Evolutionary conservation across 495 filamentous ascomycete genomes (phyloP), one percentile per base, ranked within the genome.

Genomic region (Tuber melanosporum): DNA sequence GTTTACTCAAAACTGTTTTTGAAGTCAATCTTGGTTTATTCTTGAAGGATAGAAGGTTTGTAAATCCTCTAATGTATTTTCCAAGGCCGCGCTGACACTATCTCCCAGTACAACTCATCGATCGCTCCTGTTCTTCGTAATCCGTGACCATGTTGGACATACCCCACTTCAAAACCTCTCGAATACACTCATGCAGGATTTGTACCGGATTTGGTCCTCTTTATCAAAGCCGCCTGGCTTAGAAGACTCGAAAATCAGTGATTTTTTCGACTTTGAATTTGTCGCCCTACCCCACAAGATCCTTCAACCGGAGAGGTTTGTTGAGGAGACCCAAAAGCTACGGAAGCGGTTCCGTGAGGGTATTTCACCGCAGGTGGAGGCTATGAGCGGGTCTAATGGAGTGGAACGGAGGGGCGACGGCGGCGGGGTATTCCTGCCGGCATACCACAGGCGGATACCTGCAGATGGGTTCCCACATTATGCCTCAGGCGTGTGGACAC

Each of bases 241-340:
- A 57, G 95, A 99, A 81, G 91, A 91, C 75, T 94, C 94, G 0
- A 89, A 89, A 72, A 97, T 98, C 74, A 92, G 93, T 74, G 95
- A 99, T 79, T 98, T 98, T 85, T 99, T 99, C 82, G 95, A 99
- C 85, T 98, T 98, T 84, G 93, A 94, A 79, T 99, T 99, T 82
- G 92, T 93, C 72, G 93, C 95, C 12, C 88, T 99, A 36, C 96
- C 95, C 32, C 95, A 99, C 85, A 99, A 99, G 86, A 92, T 97
- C 66, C 89, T 98, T 74, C 94, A 98, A 82, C 93, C 94, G 12
- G 93, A 97, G n/a, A 91, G 92, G 83, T 99, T 99, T 82, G 86
- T 92, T 39, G 84, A 88, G 26, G 95, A 97, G 81, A 90, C 94
- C 7, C 88, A 91, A 79, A 93, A 91, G 80, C 88, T 99, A 17